Base-by-base conservation (phyloP, 805 yeast genomes). In the Candida schatavii region DNA sequence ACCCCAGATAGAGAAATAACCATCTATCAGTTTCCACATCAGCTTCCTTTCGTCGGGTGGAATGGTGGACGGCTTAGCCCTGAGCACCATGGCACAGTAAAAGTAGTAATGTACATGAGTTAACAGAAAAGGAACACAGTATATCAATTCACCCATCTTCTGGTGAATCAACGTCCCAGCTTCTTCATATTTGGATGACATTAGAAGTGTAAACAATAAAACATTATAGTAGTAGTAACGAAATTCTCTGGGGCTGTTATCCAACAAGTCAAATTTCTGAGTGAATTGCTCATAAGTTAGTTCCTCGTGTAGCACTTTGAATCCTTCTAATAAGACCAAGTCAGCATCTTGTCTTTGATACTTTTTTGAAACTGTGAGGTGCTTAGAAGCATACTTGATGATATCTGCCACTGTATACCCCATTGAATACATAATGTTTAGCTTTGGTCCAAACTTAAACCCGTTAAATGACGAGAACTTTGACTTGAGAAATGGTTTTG, bases 1-100 rank as follows among this genome's bases (percentile, higher is more conserved):
- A 3, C 68, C 49, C 68, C 74, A 72, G 20, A 59, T 48, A 18
- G 14, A 17, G 21, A 33, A 33, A n/a, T 14, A 33, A 27, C 20
- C 22, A 13, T 19, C 7, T 9, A 33, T 33, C 22, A 13, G 19
- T 20, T 6, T 20, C 25, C 13, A 19, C 36, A 33, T 19, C 3
- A 27, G 5, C 15, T 20, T 7, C 36, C 36, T 33, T 13, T 9
- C 19, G 25, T 9, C 11, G 11, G 19, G 17, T 5, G 36, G 36
- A 4, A 33, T 14, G n/a, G 27, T 33, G 4, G 36, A 19, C 13
- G 36, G 36, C 22, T 17, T 11, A 19, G 20, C 35, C 7, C 39
- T 27, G 34, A 57, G 46, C 2, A 46, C 50, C 15, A 54, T 42
- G 11, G 45, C 54, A 3, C 56, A 43, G 5, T 43, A 38, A 41